Conservation (phyloP, 192 early-diverging fungal species). For the Dispira simplex region DNA sequence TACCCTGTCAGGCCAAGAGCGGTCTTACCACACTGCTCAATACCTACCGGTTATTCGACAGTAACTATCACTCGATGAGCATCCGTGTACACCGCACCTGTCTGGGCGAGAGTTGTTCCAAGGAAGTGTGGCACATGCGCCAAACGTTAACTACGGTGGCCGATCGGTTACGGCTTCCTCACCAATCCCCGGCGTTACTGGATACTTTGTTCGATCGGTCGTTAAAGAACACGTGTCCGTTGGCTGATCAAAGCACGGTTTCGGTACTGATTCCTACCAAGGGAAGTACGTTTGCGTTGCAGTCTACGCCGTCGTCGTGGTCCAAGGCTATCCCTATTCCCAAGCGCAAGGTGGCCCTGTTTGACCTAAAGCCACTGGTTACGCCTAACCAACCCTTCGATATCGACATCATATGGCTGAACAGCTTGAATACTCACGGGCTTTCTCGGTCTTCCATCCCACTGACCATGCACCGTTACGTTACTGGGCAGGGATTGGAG, state of each 20-base stretch:
- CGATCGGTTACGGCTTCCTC: conserved; percentile 39
- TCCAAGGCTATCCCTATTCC: neutral
- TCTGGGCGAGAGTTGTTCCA: conserved; percentile 26
- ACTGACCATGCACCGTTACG: conserved; percentile 17
- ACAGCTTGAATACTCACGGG: neutral
- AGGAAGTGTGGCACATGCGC: conserved; percentile 36
- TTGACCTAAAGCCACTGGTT: neutral
- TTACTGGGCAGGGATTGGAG: conserved; percentile 66
- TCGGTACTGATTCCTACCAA: neutral
- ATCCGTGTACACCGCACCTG: conserved; percentile 45
- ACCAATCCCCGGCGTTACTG: conserved; percentile 15
- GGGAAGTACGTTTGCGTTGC: neutral
- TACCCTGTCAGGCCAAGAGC: conserved; percentile 87
- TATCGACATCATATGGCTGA: neutral
- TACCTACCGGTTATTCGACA: conserved; percentile 80
- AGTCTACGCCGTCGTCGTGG: neutral
- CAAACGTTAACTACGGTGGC: conserved; percentile 71
- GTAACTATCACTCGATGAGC: conserved; percentile 81
- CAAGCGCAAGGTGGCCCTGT: neutral
- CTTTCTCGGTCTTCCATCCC: neutral
- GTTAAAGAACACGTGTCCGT: conserved; percentile 28
- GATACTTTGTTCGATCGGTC: conserved; percentile 30
- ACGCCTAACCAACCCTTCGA: neutral
- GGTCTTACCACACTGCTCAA: conserved; percentile 83
- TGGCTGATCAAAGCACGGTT: conserved; percentile 14